Evolutionary conservation across 495 filamentous ascomycete species (phyloP), one percentile per base, ranked within the genome.

Genomic region (Annulohypoxylon stygium): DNA sequence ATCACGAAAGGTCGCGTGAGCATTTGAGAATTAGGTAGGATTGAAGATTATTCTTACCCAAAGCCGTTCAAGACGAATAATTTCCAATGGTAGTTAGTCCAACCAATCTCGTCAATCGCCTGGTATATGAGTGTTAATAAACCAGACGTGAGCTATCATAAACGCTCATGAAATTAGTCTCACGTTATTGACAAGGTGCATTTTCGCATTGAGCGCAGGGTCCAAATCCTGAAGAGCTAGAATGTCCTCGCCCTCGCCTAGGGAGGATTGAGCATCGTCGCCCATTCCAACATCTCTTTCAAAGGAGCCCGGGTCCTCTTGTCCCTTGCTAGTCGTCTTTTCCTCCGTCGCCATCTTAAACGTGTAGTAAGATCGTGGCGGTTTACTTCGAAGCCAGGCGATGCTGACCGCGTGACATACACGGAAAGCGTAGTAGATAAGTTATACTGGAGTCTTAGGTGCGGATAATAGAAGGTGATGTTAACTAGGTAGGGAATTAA

Each of bases 41-140:
- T 53, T 12, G 36, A 55, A 10, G 2, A 61, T 68, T 48, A 10
- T 64, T 57, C 80, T 78, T 84, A 91, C 84, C 90, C 90, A 78
- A 92, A 92, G 30, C 90, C 91, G 67, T 91, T 87, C 50, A 87
- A 74, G 33, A 84, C 80, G 54, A 93, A 93, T 3, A 93, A 82
- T 79, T 92, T 91, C 83, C 84, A 87, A 53, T 93, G 91, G 73
- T 91, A 90, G 30, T 77, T 73, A 0, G 90, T 92, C 79, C 90
- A 91, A 8, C 91, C 90, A 73, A 93, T 92, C 70, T 92, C 88
- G 75, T 93, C 90, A 67, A 93, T 92, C 2, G 90, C 84, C 89
- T 90, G 23, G 16, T 16, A 47, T 47, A 23, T 34, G 18, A 41
- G 9, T 55, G 54, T 75, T 43, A 67, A 61, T 61, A 62, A 59